Percentiles rank a stretch among this genome's conserved stretches.
These are phyloP conservation scores for Trichoderma simmonsii DNA, from an alignment of 2,329 filamentous ascomycete genomes.

Conservation along the genomic window DNA sequence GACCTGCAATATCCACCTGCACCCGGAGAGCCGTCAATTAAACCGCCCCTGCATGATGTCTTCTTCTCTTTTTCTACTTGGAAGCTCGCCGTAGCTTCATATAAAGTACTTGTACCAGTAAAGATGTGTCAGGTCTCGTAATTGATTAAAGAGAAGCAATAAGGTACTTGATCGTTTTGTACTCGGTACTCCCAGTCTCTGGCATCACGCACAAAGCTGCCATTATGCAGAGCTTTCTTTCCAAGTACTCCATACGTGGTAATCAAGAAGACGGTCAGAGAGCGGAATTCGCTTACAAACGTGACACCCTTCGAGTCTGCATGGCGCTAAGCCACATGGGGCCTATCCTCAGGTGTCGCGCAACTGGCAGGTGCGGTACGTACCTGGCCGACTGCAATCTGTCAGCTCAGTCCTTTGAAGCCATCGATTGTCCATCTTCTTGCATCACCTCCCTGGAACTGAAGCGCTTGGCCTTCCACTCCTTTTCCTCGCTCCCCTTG, in stretches of 20 bases:
- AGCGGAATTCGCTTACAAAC: background rate
- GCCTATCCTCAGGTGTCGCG: slow-evolving; percentile 3
- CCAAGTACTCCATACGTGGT: background rate
- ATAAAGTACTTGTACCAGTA: background rate
- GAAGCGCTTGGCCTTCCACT: slow-evolving; percentile 12
- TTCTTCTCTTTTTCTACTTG: background rate
- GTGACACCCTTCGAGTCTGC: slow-evolving; percentile 7
- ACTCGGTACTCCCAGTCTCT: background rate
- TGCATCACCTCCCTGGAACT: slow-evolving; percentile 5
- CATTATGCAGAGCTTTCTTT: background rate
- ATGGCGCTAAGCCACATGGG: slow-evolving; percentile 6
- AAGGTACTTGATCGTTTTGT: background rate
- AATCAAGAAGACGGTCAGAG: background rate
- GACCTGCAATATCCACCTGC: background rate
- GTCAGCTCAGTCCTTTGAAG: slow-evolving; percentile 14
- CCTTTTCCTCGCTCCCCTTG: background rate
- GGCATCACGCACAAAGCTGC: background rate
- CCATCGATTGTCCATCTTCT: background rate
- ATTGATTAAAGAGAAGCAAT: background rate
- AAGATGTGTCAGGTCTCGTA: background rate
- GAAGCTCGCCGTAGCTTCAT: background rate
- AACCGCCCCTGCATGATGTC: background rate
- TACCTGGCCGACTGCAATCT: slow-evolving; percentile 15
- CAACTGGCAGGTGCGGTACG: slow-evolving; percentile 12
- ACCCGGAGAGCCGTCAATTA: slow-evolving; percentile 1